A percentile compares a stretch with the other conserved stretches of the same genome.
Evolutionary conservation across 1,139 yeast genomes (phyloP).

Genomic region (Wickerhamiella pararugosa): DNA sequence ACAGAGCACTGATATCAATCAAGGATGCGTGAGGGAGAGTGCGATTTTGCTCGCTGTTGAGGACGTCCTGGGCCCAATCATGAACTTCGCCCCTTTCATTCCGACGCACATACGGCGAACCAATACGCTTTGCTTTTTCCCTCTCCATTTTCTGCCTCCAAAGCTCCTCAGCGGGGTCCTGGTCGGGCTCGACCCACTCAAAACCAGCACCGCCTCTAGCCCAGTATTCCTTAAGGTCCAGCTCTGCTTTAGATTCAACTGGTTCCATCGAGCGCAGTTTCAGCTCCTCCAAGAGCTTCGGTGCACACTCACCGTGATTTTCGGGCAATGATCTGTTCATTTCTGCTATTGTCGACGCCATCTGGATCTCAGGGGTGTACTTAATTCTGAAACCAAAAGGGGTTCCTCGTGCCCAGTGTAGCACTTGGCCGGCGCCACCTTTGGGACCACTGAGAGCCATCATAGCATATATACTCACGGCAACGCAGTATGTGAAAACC

Average conservation of each 20-base stretch:
- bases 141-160: slow-evolving; percentile 33
- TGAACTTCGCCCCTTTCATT: slow-evolving; percentile 1
- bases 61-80: slow-evolving; percentile 4
- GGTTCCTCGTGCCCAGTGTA: slow-evolving; percentile 53
- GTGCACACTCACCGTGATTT: slow-evolving; percentile 26
- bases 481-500: slow-evolving; percentile 46
- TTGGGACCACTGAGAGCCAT: slow-evolving; percentile 43
- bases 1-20: slow-evolving; percentile 14
- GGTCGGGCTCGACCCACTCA: slow-evolving; percentile 70
- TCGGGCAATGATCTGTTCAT: slow-evolving; percentile 35
- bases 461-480: slow-evolving; percentile 39
- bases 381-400: slow-evolving; percentile 49
- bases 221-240: slow-evolving; percentile 56
- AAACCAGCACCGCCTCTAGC: slow-evolving; percentile 59
- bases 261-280: slow-evolving; percentile 22
- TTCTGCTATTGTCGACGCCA: slow-evolving; percentile 51
- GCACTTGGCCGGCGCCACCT: slow-evolving; percentile 43
- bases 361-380: slow-evolving; percentile 53
- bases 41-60: slow-evolving; percentile 7
- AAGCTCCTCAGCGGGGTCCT: slow-evolving; percentile 54
- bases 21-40: slow-evolving; percentile 16
- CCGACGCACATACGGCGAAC: slow-evolving; percentile 14
- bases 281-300: slow-evolving; percentile 22
- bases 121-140: slow-evolving; percentile 11
- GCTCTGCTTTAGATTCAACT: slow-evolving; percentile 36